Conservation (phyloP, 352 stramenopile genomes). For the Globisporangium splendens region DNA sequence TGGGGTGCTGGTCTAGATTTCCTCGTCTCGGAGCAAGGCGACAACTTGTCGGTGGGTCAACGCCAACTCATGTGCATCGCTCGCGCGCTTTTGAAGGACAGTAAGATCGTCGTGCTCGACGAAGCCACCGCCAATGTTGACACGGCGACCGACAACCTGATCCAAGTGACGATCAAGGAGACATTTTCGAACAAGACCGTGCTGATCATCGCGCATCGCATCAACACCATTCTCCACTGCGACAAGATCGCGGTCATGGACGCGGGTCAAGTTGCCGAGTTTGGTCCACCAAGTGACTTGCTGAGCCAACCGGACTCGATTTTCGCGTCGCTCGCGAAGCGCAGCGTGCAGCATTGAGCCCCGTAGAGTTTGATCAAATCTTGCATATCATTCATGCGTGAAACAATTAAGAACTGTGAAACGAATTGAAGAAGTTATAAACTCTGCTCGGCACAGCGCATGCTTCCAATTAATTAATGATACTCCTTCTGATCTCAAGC, state of each 20-base stretch:
- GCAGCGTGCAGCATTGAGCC: too few relatives aligned
- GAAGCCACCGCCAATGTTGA: background rate
- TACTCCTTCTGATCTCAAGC: too few relatives aligned
- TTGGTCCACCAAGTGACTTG: too few relatives aligned
- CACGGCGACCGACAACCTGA: background rate
- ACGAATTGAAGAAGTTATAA: too few relatives aligned
- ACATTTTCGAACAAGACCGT: conserved; percentile 13
- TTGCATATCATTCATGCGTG: too few relatives aligned
- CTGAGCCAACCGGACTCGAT: too few relatives aligned
- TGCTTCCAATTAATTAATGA: too few relatives aligned
- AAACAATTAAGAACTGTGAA: too few relatives aligned
- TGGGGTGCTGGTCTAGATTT: background rate
- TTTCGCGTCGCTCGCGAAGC: too few relatives aligned
- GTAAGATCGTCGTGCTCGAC: background rate
- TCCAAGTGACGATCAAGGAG: background rate
- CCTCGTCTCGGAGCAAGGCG: background rate
- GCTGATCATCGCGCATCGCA: conserved; percentile 94
- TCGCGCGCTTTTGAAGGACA: background rate
- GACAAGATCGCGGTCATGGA: conserved; percentile 92
- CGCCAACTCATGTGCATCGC: background rate
- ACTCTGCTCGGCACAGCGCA: too few relatives aligned
- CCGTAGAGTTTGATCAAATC: too few relatives aligned
- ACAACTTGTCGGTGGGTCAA: background rate
- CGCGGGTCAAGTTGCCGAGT: conserved; percentile 5
- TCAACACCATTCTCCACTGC: conserved; percentile 95